Percentiles rank a stretch among this genome's conserved stretches.
These are phyloP conservation scores for Salix dunnii DNA, from an alignment of 345 rosid genomes.

Conservation along the genomic window DNA sequence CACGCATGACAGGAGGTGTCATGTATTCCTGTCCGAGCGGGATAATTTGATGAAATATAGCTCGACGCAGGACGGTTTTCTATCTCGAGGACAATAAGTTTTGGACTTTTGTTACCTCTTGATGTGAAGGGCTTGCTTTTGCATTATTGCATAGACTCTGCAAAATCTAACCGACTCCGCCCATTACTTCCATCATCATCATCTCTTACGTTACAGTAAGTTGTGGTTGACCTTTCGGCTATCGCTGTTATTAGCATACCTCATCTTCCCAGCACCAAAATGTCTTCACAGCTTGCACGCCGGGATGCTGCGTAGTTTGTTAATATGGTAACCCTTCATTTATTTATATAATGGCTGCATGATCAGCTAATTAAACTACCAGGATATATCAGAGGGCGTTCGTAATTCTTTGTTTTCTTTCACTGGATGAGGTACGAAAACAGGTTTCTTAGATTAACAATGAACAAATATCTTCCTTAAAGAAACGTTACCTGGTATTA, in stretches of 20 bases:
- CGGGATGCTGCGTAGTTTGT: no score
- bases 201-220: background rate
- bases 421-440: background rate
- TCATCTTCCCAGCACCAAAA: background rate
- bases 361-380: background rate
- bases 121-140: background rate
- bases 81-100: background rate
- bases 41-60: background rate
- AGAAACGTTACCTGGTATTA: no score
- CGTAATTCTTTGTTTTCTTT: background rate
- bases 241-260: background rate
- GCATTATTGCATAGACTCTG: background rate
- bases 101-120: background rate
- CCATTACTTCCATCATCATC: background rate
- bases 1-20: background rate
- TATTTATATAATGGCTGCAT: background rate
- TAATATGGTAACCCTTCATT: background rate
- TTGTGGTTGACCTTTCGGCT: background rate
- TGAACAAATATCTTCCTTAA: no score
- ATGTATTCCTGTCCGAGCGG: background rate
- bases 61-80: background rate
- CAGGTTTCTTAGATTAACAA: no score
- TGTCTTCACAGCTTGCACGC: background rate
- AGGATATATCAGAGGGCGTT: background rate
- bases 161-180: background rate